Evolutionary conservation across 148 eudicot genomes (phyloP).

Genomic region (Fallopia convolvulus): DNA sequence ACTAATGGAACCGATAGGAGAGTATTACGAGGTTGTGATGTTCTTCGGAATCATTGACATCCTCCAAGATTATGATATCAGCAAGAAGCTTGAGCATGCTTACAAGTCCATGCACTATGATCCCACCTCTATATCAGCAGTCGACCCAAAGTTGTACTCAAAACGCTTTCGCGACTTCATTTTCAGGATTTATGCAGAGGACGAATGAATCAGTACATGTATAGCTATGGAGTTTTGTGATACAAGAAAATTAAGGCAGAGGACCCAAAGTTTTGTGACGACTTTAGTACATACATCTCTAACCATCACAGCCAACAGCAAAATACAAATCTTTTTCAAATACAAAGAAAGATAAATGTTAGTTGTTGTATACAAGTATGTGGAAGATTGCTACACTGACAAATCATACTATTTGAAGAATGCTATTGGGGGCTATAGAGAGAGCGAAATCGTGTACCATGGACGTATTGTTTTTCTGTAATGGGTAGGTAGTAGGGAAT

Average conservation of each 20-base stretch:
- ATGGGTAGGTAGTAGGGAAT: neutral
- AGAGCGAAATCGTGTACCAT: neutral
- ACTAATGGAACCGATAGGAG: neutral
- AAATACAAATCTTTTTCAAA: neutral
- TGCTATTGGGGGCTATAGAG: neutral
- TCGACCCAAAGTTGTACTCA: conserved; percentile 15
- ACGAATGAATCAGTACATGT: neutral
- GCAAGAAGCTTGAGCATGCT: conserved; percentile 14
- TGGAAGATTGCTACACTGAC: neutral
- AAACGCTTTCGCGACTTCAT: conserved; percentile 11
- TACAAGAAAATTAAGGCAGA: no score
- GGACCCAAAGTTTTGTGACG: neutral
- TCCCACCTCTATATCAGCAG: conserved; percentile 16
- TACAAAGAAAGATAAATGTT: neutral
- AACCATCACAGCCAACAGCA: neutral
- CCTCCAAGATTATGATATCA: conserved; percentile 10
- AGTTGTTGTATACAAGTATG: neutral
- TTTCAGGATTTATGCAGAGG: neutral
- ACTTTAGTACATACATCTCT: neutral
- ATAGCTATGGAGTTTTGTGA: neutral
- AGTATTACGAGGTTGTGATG: conserved; percentile 9
- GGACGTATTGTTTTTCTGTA: neutral
- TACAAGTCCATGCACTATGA: conserved; percentile 13
- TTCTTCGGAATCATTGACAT: conserved; percentile 14
- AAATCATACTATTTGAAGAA: neutral